Percentiles rank a stretch among this genome's conserved stretches.
Evolutionary conservation across 805 yeast species (phyloP).

Genomic region (Kuraishia molischiana): DNA sequence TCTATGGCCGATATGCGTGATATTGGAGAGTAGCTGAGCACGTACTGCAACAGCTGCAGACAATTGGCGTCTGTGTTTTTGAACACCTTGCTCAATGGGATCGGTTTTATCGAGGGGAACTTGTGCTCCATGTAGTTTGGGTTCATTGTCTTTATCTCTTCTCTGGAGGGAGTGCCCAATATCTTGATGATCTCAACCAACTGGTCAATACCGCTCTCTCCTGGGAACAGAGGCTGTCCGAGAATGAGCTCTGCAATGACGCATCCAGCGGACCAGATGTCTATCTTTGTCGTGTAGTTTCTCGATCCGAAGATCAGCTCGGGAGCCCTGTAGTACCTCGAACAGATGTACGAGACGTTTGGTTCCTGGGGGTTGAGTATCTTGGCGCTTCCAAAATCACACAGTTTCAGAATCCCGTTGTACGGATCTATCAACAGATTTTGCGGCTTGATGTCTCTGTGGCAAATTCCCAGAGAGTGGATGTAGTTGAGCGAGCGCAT

Average conservation of each 20-base stretch:
- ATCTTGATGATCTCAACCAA: conserved; percentile 93
- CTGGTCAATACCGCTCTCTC: conserved; percentile 96
- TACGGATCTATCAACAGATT: conserved; percentile 81
- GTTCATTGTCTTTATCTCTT: conserved; percentile 89
- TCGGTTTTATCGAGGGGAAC: conserved; percentile 78
- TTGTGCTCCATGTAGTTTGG: conserved; percentile 96
- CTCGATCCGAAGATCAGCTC: conserved; percentile 96
- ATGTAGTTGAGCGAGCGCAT: conserved; percentile 72
- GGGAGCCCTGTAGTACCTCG: conserved; percentile 95
- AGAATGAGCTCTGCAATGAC: conserved; percentile 94
- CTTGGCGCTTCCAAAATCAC: conserved; percentile 96
- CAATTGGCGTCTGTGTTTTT: conserved; percentile 44
- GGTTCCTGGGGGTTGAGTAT: conserved; percentile 84
- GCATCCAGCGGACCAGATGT: conserved; percentile 96
- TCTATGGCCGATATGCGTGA: conserved; percentile 52
- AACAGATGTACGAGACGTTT: conserved; percentile 92
- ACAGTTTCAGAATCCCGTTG: conserved; percentile 76
- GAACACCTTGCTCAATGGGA: conserved; percentile 60
- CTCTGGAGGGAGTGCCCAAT: conserved; percentile 89
- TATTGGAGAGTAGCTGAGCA: conserved; percentile 61
- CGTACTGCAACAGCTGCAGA: conserved; percentile 42
- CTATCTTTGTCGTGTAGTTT: conserved; percentile 92
- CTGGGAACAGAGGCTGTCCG: conserved; percentile 97
- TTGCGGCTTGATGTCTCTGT: conserved; percentile 89
- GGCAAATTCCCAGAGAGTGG: conserved; percentile 73